A percentile compares a stretch with the other conserved stretches of the same genome.
Conservation (phyloP, 768 basidiomycete genomes). For the Phanerochaete carnosa region DNA sequence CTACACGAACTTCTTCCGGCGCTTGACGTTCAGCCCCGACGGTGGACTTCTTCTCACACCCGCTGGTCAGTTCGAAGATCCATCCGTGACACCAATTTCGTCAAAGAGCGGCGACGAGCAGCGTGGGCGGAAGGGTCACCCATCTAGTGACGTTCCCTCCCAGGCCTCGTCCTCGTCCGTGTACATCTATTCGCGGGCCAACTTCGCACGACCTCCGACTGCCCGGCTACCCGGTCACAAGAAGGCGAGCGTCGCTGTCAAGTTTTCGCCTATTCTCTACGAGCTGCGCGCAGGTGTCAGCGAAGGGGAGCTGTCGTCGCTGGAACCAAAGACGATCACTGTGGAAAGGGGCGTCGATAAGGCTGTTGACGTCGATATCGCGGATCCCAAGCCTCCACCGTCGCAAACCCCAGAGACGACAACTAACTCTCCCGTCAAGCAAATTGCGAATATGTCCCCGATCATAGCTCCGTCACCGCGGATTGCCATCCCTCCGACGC, state of each 20-base stretch:
- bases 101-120: slow-evolving; percentile 32
- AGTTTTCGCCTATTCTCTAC: slow-evolving; percentile 91
- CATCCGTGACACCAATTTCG: slow-evolving; percentile 52
- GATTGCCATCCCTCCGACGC: slow-evolving; percentile 23
- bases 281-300: slow-evolving; percentile 71
- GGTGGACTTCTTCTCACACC: slow-evolving; percentile 92
- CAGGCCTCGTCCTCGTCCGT: slow-evolving; percentile 58
- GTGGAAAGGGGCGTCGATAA: slow-evolving; percentile 68
- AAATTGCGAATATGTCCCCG: slow-evolving; percentile 1
- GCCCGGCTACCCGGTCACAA: slow-evolving; percentile 96
- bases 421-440: slow-evolving; percentile 15
- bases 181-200: slow-evolving; percentile 94
- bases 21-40: slow-evolving; percentile 92
- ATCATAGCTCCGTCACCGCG: slow-evolving; percentile 52
- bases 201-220: slow-evolving; percentile 88
- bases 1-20: slow-evolving; percentile 92
- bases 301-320: slow-evolving; percentile 26
- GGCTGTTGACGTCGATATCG: slow-evolving; percentile 53
- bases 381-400: slow-evolving; percentile 11
- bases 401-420: slow-evolving; percentile 11
- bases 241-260: slow-evolving; percentile 90
- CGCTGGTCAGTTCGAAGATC: slow-evolving; percentile 96
- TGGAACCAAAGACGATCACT: slow-evolving; percentile 51
- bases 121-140: slow-evolving; percentile 58
- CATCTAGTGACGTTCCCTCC: slow-evolving; percentile 34